These are phyloP conservation scores for Citrullus amarus DNA, from an alignment of 306 rosid genomes.

Conservation along the genomic window DNA sequence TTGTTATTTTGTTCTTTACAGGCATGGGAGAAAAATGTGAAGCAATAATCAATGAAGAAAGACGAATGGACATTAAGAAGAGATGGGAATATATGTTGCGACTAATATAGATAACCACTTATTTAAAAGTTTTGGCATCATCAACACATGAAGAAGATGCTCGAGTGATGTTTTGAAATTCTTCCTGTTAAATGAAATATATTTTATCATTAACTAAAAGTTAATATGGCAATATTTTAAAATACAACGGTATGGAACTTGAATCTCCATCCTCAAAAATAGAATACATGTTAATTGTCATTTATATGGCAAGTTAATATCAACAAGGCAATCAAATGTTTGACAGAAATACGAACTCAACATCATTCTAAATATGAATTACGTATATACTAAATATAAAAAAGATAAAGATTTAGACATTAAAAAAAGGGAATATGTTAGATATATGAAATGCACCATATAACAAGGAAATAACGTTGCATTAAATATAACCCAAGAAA, in stretches of 20 bases:
- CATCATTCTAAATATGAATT: no score
- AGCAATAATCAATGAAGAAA: background rate
- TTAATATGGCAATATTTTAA: no score
- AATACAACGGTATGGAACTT: no score
- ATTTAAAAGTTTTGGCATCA: background rate
- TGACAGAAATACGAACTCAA: no score
- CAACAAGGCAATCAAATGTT: background rate
- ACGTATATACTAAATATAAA: no score
- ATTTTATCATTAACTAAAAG: background rate
- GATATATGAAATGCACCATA: no score
- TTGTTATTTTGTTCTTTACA: slow-evolving; percentile 6
- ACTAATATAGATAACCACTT: background rate
- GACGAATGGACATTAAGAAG: background rate
- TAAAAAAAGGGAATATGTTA: no score
- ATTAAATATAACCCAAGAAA: no score
- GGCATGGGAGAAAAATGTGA: slow-evolving; percentile 36
- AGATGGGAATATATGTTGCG: background rate
- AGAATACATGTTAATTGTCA: no score
- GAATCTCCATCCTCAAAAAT: no score
- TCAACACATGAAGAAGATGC: background rate
- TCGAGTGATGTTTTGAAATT: background rate
- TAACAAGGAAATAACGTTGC: no score
- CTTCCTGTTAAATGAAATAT: background rate
- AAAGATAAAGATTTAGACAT: no score
- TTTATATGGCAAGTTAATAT: background rate